Conservation (phyloP, 257 asterid species). For the Solanum appendiculatum region DNA sequence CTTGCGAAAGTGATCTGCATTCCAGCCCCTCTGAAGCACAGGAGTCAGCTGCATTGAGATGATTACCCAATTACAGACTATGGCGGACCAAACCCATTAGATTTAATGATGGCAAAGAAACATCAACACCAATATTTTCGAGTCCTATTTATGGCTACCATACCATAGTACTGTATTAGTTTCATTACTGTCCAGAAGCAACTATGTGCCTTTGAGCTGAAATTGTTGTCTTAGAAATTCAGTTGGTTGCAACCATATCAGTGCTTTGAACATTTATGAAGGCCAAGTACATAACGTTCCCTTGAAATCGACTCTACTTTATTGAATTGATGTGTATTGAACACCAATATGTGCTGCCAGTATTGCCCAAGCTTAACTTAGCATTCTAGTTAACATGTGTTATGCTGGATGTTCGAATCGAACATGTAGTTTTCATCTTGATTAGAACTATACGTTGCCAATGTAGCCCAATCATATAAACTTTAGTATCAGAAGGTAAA, state of each 20-base stretch:
- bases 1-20: background rate
- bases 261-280: background rate
- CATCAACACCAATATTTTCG: background rate
- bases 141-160: background rate
- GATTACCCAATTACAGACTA: background rate
- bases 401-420: background rate
- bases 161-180: background rate
- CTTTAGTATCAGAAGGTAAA: background rate
- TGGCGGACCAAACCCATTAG: background rate
- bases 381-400: background rate
- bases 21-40: constrained; percentile 3
- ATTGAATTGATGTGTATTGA: background rate
- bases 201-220: background rate
- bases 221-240: background rate
- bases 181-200: background rate
- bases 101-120: background rate
- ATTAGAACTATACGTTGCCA: background rate
- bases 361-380: background rate
- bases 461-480: background rate
- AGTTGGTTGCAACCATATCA: background rate
- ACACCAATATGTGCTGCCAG: background rate
- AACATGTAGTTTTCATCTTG: background rate
- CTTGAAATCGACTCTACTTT: background rate
- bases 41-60: constrained; percentile 3
- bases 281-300: background rate